A percentile compares a stretch with the other conserved stretches of the same genome.
Conservation (phyloP, 805 yeast species). For the Wickerhamiella domercqiae region DNA sequence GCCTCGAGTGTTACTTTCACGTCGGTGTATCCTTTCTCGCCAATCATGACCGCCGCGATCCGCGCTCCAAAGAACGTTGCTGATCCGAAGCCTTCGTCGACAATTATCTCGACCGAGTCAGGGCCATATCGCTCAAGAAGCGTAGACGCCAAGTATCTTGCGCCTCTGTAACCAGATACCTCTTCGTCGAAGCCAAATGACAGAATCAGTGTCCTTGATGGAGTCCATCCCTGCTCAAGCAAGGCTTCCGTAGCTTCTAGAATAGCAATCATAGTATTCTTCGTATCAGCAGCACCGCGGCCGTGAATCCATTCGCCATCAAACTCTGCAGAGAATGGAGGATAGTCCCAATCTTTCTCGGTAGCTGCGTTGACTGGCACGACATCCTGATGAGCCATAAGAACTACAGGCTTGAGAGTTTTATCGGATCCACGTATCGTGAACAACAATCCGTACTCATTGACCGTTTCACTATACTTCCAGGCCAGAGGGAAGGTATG, state of each 20-base stretch:
- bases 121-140: conserved; percentile 43
- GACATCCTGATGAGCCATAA: conserved; percentile 63
- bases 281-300: conserved; percentile 61
- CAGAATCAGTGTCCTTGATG: conserved; percentile 42
- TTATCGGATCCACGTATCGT: conserved; percentile 43
- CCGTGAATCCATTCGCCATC: conserved; percentile 55
- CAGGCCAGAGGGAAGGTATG: conserved; percentile 41
- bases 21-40: conserved; percentile 49
- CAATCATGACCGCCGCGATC: conserved; percentile 41
- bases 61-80: conserved; percentile 31
- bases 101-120: conserved; percentile 42
- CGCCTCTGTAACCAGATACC: conserved; percentile 49
- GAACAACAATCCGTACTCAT: conserved; percentile 42
- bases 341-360: conserved; percentile 39
- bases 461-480: conserved; percentile 34
- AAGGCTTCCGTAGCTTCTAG: conserved; percentile 49
- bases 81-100: conserved; percentile 52
- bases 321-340: conserved; percentile 49
- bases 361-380: conserved; percentile 53
- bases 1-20: conserved; percentile 35
- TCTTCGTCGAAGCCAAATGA: conserved; percentile 71
- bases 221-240: conserved; percentile 33
- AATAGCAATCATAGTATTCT: conserved; percentile 42
- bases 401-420: conserved; percentile 43
- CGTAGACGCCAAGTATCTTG: conserved; percentile 32